Percentiles rank a stretch among this genome's conserved stretches.
Evolutionary conservation across 768 basidiomycete genomes (phyloP).

Genomic region (Hericium coralloides): DNA sequence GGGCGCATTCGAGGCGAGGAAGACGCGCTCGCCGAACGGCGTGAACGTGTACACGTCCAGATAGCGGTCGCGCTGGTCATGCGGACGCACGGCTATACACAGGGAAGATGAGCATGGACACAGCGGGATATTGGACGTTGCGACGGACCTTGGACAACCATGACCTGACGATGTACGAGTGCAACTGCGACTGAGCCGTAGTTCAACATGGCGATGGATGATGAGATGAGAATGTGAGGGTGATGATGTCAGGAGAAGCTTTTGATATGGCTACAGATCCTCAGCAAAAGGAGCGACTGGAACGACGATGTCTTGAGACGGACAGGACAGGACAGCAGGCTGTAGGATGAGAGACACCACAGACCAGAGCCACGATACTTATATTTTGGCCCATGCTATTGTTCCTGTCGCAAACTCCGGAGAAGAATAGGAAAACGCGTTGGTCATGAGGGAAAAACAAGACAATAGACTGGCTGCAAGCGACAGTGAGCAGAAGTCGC

Average conservation of each 20-base stretch:
- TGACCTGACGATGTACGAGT: slow-evolving; percentile 57
- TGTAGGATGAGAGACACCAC: neutral
- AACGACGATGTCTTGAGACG: neutral
- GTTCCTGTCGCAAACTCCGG: neutral
- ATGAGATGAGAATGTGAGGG: neutral
- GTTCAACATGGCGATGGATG: slow-evolving; percentile 9
- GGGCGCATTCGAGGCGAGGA: slow-evolving; percentile 51
- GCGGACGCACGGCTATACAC: slow-evolving; percentile 44
- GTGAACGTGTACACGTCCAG: slow-evolving; percentile 59
- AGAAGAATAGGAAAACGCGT: neutral
- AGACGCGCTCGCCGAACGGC: slow-evolving; percentile 57
- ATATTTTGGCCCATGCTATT: neutral
- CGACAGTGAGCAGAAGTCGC: no score
- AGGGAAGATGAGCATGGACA: neutral
- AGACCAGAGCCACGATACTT: neutral
- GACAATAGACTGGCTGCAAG: no score
- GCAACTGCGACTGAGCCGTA: slow-evolving; percentile 60
- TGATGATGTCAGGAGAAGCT: neutral
- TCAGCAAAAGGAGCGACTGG: neutral
- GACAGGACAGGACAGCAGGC: neutral
- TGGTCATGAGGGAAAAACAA: no score
- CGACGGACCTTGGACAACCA: slow-evolving; percentile 56
- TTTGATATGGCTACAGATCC: neutral
- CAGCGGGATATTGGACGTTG: neutral
- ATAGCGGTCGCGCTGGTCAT: slow-evolving; percentile 45